Evolutionary conservation across 2,329 filamentous ascomycete species (phyloP), one percentile per base, ranked within the genome.

Genomic region (Aspergillus candidus): DNA sequence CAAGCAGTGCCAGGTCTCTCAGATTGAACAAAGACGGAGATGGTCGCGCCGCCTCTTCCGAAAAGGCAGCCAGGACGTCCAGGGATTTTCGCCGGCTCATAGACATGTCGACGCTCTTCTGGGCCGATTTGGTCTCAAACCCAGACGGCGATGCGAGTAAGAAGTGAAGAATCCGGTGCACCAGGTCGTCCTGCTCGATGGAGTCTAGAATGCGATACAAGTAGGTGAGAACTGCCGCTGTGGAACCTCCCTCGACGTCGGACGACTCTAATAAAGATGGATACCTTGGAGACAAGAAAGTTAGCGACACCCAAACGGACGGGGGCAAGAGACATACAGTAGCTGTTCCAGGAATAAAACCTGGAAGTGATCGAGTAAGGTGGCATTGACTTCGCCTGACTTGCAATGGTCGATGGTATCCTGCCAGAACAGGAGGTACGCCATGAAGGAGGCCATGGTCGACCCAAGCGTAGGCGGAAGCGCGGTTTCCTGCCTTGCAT

Each of bases 391-490:
- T 61, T 97, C 91, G 1, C 83, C 75, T 3, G 91, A 97, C 57
- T 83, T 82, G 70, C 93, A 98, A 67, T 97, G 91, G 63, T 97
- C 93, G 48, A 98, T 73, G 30, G 96, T 90, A 65, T 98, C 93
- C 69, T 98, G 93, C 93, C 93, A 98, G 62, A 98, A 98, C 5
- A 94, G 74, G 38, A 98, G 76, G 61, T 97, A 94, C 1, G 93
- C 95, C 34, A 98, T 75, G 59, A 98, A 98, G 0, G 90, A 94
- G 43, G 91, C 83, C 59, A 97, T 79, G 57, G 96, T 88, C n/a
- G 82, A 78, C 57, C 88, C 85, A 50, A 94, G 89, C 47, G 88
- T 84, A 82, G 62, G 85, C 83, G 38, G 88, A 83, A 67, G 80
- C 82, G 52, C 90, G 79, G 58, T 88, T 80, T 56, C 82, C 76